phyloP scores from a whole-genome alignment of 2,329 filamentous ascomycete species.

The Xylariaceae sp. region DNA sequence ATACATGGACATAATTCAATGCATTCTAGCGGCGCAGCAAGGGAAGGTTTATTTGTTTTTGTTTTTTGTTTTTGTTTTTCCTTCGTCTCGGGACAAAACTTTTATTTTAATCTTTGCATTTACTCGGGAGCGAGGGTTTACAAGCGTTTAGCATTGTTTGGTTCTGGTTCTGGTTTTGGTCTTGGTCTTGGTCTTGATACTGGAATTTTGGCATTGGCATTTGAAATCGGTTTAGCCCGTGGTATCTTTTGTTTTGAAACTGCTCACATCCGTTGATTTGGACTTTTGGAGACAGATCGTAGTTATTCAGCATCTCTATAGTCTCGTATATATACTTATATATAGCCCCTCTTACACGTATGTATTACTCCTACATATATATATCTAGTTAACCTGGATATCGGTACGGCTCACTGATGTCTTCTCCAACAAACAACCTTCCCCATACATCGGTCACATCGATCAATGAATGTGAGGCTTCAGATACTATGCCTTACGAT shows the following conservation, averaged over 20 bases:
- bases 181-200: no score
- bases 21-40: conserved; percentile 13
- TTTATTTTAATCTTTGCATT: conserved; percentile 10
- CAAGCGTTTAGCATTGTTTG: conserved; percentile 5
- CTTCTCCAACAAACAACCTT: conserved; percentile 6
- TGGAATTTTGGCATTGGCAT: conserved; percentile 1
- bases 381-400: no score
- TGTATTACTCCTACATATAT: no score
- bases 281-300: no score
- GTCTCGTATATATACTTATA: not conserved
- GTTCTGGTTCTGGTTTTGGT: no score
- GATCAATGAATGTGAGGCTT: not conserved
- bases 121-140: conserved; percentile 8
- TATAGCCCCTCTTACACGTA: no score
- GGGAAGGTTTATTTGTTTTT: not conserved
- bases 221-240: conserved; percentile 9
- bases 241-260: not conserved
- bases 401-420: not conserved
- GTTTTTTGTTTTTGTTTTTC: not conserved
- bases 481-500: not conserved
- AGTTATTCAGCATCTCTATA: conserved; percentile 2
- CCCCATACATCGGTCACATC: not conserved
- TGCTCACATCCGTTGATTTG: no score
- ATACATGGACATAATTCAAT: conserved; percentile 13
- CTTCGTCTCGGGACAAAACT: not conserved